Base-by-base conservation (phyloP, 768 basidiomycete species). In the Mycena rosella region DNA sequence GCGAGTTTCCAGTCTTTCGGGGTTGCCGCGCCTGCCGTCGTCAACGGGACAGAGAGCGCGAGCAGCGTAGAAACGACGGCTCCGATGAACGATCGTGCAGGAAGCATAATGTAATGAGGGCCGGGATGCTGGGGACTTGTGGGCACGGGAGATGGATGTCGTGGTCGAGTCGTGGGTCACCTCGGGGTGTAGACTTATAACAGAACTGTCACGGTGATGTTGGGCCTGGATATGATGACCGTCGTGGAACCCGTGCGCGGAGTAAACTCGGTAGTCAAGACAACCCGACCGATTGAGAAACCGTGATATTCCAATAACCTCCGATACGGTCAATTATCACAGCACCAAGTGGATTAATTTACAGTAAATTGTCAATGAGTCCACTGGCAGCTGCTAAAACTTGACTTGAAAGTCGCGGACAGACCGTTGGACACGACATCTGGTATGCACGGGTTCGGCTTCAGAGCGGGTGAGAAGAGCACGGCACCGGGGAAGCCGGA, bases 1-100 rank as follows among this genome's bases (percentile, higher is more conserved):
- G 58, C 51, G 30, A 52, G 0, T 34, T 69, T 63, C 68, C 67
- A 68, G 61, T 68, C 56, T 11, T 5, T 40, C 49, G 51, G 51
- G 34, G 56, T 14, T 18, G 22, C 29, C 11, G 54, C 44, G 15
- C 48, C 59, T 5, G 68, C 59, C 51, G 42, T 48, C 10, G 69
- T 30, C 49, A 62, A 15, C 60, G 67, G 44, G 24, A 49, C 36
- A 22, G 5, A 44, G 18, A 48, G 29, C 24, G 42, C 51, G 42
- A 59, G 2, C 49, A 68, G 26, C 24, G 47, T 22, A 17, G 49
- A 57, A 18, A 47, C 45, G 38, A 61, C 26, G 53, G 44, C 54
- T 29, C 44, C 27, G 38, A 57, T 7, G 5, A 51, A 40, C 27
- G 55, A 58, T 51, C 60, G 59, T 49, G 54, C 29, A 24, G 26